Evolutionary conservation across 352 stramenopile species (phyloP).

Genomic region (Globisporangium rhizosaccharum): DNA sequence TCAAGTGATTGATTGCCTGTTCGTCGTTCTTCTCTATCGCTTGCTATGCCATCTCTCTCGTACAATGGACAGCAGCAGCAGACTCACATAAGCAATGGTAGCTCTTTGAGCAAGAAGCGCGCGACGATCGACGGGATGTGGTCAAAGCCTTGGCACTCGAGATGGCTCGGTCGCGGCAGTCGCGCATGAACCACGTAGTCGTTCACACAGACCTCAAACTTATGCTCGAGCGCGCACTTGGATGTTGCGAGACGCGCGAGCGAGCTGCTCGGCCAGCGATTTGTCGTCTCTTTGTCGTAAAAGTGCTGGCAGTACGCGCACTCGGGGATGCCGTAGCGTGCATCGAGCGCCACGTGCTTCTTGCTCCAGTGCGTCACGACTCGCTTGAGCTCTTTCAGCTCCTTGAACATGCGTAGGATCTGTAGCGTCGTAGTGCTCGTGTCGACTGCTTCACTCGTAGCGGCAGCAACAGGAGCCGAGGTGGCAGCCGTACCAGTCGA

Average conservation of each 20-base stretch:
- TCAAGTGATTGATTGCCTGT: no score
- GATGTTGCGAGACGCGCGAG: conserved; percentile 2
- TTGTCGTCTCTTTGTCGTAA: background rate
- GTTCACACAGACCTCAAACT: background rate
- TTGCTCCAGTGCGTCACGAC: conserved; percentile 1
- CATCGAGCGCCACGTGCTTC: background rate
- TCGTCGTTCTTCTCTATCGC: no score
- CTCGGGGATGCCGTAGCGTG: background rate
- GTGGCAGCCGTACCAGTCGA: no score
- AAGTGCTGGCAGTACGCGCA: conserved; percentile 5
- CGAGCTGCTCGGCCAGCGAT: background rate
- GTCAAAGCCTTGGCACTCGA: conserved; percentile 9
- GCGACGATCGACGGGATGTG: conserved; percentile 8
- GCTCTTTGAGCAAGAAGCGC: conserved; percentile 6
- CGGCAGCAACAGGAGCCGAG: no score
- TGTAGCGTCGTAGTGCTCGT: background rate
- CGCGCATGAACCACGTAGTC: background rate
- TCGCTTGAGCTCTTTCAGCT: conserved; percentile 6
- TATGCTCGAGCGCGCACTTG: conserved; percentile 1
- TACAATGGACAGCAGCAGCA: no score
- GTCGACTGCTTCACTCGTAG: no score
- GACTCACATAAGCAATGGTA: conserved; percentile 20
- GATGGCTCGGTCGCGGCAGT: background rate
- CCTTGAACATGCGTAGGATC: conserved; percentile 7
- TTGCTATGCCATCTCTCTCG: no score